Percentiles rank a stretch among this genome's conserved stretches.
Evolutionary conservation across 1,284 basidiomycete genomes (phyloP).

Genomic region (Pholiota adiposa): DNA sequence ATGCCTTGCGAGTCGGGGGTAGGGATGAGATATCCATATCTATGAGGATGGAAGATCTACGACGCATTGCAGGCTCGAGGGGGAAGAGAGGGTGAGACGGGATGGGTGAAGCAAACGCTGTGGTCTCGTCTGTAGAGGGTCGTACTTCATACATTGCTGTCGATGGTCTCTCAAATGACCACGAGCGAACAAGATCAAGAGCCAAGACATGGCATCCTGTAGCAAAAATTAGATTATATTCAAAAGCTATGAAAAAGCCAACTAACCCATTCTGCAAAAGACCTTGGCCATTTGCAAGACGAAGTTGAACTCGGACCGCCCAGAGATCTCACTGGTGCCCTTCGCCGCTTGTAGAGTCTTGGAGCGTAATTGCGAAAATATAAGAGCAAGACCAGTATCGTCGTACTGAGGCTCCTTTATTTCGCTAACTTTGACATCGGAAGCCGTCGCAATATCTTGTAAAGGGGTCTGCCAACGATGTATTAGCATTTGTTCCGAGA

Average conservation of each 20-base stretch:
- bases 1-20: constrained; percentile 59
- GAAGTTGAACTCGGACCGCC: constrained; percentile 89
- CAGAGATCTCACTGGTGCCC: constrained; percentile 88
- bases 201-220: constrained; percentile 92
- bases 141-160: constrained; percentile 33
- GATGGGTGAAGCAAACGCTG: constrained; percentile 12
- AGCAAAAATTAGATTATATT: background rate
- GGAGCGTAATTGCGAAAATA: constrained; percentile 89
- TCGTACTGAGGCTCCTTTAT: constrained; percentile 90
- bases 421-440: constrained; percentile 57
- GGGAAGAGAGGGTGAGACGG: constrained; percentile 50
- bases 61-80: constrained; percentile 53
- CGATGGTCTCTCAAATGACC: constrained; percentile 87
- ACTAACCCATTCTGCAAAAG: constrained; percentile 89
- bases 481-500: background rate
- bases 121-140: constrained; percentile 36
- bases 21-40: constrained; percentile 82
- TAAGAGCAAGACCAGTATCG: constrained; percentile 86
- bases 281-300: constrained; percentile 91
- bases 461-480: constrained; percentile 67
- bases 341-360: constrained; percentile 92
- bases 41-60: constrained; percentile 77
- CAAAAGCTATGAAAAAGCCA: constrained; percentile 6
- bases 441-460: constrained; percentile 63
- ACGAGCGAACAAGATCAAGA: constrained; percentile 83